phyloP scores from a whole-genome alignment of 345 rosid species.

The Acer negundo region DNA sequence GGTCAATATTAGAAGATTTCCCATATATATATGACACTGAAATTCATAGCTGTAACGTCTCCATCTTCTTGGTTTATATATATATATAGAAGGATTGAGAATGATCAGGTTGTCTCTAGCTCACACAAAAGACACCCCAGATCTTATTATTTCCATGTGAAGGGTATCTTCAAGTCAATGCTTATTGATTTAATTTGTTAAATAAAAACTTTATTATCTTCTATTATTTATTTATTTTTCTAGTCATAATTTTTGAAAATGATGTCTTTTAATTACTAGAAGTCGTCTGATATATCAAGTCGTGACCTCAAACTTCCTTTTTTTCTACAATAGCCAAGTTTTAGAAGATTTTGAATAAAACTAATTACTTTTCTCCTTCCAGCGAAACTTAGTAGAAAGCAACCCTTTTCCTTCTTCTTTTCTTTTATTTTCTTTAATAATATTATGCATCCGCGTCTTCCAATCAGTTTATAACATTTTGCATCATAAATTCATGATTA shows the following conservation, averaged over 20 bases:
- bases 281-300: background rate
- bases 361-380: background rate
- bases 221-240: background rate
- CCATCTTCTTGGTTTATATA: slow-evolving; percentile 7
- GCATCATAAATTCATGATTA: background rate
- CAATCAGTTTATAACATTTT: background rate
- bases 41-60: slow-evolving; percentile 50
- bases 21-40: slow-evolving; percentile 21
- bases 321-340: too few species aligned
- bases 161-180: slow-evolving; percentile 36
- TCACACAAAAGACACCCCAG: slow-evolving; percentile 9
- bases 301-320: background rate
- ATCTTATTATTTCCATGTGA: slow-evolving; percentile 32
- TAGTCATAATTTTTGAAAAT: slow-evolving; percentile 20
- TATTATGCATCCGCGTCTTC: background rate
- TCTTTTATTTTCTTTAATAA: background rate
- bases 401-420: background rate
- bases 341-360: background rate
- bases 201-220: background rate
- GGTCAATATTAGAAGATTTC: slow-evolving; percentile 36
- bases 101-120: slow-evolving; percentile 33
- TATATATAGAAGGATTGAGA: slow-evolving; percentile 24
- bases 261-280: background rate
- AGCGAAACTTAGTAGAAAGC: too few species aligned
- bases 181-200: background rate